phyloP scores from a whole-genome alignment of 73 alveolate genomes.

The Paramecium sonneborni region DNA sequence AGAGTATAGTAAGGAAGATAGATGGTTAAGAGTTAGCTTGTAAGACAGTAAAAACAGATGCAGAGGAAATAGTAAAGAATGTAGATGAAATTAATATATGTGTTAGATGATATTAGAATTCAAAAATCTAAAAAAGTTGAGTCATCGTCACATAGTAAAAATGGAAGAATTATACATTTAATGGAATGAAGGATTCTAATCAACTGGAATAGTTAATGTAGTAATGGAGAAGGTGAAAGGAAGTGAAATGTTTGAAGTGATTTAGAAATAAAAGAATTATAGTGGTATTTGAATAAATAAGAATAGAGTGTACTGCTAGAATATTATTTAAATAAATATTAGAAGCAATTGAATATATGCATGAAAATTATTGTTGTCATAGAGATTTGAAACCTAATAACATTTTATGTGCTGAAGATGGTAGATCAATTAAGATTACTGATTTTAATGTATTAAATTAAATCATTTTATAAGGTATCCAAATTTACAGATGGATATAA shows the following conservation, averaged over 20 bases:
- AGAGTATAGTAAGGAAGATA: not conserved
- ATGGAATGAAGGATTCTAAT: conserved; percentile 48
- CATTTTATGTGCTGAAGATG: conserved; percentile 62
- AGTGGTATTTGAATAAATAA: conserved; percentile 35
- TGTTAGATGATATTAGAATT: conserved; percentile 59
- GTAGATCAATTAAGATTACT: conserved; percentile 36
- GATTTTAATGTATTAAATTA: conserved; percentile 38
- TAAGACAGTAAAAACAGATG: conserved; percentile 63
- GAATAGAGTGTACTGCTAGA: not conserved
- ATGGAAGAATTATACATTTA: conserved; percentile 48
- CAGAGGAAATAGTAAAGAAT: conserved; percentile 57
- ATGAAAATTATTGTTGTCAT: conserved; percentile 58
- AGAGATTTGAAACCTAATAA: conserved; percentile 62
- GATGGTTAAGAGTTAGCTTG: conserved; percentile 58
- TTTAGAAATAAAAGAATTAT: conserved; percentile 41
- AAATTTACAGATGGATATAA: conserved; percentile 63
- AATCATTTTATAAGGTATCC: conserved; percentile 4
- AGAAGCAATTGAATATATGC: conserved; percentile 44
- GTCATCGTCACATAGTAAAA: conserved; percentile 59
- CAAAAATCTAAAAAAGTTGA: conserved; percentile 43
- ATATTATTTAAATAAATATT: not conserved
- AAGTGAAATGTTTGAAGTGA: conserved; percentile 63
- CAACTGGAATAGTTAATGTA: conserved; percentile 53
- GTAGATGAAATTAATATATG: not conserved
- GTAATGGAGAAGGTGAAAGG: conserved; percentile 60